phyloP scores from a whole-genome alignment of 2,329 filamentous ascomycete species.

The Alternaria dauci region DNA sequence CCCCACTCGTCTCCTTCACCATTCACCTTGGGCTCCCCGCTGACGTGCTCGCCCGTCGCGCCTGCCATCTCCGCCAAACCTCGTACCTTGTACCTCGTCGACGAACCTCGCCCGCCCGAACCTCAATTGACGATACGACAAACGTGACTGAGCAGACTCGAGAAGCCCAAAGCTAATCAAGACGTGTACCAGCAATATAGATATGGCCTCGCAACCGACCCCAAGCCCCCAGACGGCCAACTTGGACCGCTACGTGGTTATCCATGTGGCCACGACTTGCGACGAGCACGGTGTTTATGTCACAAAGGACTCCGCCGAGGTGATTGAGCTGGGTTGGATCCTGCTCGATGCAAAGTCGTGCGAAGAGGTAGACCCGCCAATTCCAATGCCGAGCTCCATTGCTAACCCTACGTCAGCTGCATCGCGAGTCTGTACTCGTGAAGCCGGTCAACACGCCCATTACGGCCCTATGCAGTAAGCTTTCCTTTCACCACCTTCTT shows the following conservation, averaged over 20 bases:
- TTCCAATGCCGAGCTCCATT: slow-evolving; percentile 4
- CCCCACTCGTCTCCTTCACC: slow-evolving; percentile 24
- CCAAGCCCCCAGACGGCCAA: slow-evolving; percentile 47
- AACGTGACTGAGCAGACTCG: slow-evolving; percentile 15
- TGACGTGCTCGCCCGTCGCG: slow-evolving; percentile 32
- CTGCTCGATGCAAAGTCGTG: slow-evolving; percentile 88
- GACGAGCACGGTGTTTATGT: slow-evolving; percentile 99
- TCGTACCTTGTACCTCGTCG: slow-evolving; percentile 18
- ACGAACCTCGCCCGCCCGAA: slow-evolving; percentile 11
- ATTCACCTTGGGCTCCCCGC: slow-evolving; percentile 36
- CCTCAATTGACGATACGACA: slow-evolving; percentile 13
- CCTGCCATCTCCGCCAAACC: slow-evolving; percentile 17
- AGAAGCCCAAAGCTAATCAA: slow-evolving; percentile 13
- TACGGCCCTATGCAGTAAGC: slow-evolving; percentile 96
- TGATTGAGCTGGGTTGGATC: slow-evolving; percentile 99
- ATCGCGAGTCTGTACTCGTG: slow-evolving; percentile 94
- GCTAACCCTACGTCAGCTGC: slow-evolving; percentile 68
- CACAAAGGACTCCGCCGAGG: slow-evolving; percentile 98
- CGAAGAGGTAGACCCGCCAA: slow-evolving; percentile 73
- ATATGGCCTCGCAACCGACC: slow-evolving; percentile 41
- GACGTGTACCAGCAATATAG: slow-evolving; percentile 4
- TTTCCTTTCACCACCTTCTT: neutral
- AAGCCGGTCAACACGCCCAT: slow-evolving; percentile 99
- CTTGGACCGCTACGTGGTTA: slow-evolving; percentile 96
- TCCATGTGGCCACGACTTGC: slow-evolving; percentile 98